A percentile compares a stretch with the other conserved stretches of the same genome.
phyloP scores from a whole-genome alignment of 768 basidiomycete genomes.

The Tricholoma saponaceum region DNA sequence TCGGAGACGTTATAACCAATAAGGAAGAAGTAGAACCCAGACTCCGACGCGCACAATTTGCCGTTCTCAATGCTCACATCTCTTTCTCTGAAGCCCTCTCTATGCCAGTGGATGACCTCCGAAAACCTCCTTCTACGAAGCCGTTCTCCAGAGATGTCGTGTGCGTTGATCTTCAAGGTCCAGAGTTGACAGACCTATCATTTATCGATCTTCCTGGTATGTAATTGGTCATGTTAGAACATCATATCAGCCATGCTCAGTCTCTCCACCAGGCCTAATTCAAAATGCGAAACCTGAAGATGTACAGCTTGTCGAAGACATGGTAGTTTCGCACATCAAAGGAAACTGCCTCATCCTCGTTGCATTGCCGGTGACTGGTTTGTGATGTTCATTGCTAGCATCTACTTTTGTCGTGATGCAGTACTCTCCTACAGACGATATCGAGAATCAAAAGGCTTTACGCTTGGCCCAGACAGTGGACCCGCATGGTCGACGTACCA shows the following conservation, averaged over 20 bases:
- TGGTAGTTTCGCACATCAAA: constrained; percentile 46
- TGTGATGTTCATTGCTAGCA: constrained; percentile 1
- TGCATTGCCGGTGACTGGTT: constrained; percentile 51
- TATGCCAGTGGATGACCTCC: constrained; percentile 21
- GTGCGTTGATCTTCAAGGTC: constrained; percentile 35
- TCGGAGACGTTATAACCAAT: constrained; percentile 23
- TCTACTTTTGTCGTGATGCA: background rate
- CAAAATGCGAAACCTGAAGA: constrained; percentile 41
- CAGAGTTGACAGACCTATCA: constrained; percentile 32
- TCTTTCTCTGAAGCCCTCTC: constrained; percentile 1
- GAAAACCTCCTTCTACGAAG: constrained; percentile 12
- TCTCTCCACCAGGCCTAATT: constrained; percentile 37
- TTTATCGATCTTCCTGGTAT: constrained; percentile 38
- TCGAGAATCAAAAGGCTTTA: constrained; percentile 55
- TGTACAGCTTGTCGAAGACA: constrained; percentile 41
- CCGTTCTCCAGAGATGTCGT: constrained; percentile 39
- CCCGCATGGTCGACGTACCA: constrained; percentile 43
- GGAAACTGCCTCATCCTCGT: constrained; percentile 53
- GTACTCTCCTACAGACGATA: constrained; percentile 38
- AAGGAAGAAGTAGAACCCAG: constrained; percentile 35
- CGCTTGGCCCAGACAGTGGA: constrained; percentile 44
- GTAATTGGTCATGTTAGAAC: background rate
- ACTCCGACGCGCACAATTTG: constrained; percentile 38
- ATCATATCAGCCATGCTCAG: background rate
- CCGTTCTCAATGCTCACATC: constrained; percentile 17